Conservation (phyloP, 2,329 filamentous ascomycete genomes). For the Colletotrichum costaricense region DNA sequence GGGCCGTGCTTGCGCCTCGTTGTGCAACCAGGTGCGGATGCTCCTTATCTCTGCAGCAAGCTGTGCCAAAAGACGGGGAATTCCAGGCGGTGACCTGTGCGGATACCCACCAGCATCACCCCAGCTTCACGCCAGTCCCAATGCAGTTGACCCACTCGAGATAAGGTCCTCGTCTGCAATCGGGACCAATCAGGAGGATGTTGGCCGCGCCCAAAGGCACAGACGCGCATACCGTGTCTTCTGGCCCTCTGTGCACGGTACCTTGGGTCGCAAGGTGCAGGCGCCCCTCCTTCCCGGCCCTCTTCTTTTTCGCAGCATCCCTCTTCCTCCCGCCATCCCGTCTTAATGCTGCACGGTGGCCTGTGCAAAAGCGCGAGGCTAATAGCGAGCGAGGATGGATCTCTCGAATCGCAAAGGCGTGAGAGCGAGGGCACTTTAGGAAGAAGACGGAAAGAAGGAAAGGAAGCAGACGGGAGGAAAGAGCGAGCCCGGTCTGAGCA, state of each 20-base stretch:
- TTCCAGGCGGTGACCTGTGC: constrained; percentile 17
- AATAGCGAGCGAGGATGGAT: not conserved
- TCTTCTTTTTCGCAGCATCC: not conserved
- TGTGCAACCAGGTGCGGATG: constrained; percentile 25
- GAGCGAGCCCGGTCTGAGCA: not conserved
- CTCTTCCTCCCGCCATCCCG: constrained; percentile 2
- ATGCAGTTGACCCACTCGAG: not conserved
- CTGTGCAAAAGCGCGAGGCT: not conserved
- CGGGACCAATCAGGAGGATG: constrained; percentile 11
- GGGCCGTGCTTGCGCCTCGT: not conserved
- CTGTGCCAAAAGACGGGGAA: not conserved
- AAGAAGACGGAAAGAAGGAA: not conserved
- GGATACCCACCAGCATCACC: constrained; percentile 13
- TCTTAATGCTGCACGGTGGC: not conserved
- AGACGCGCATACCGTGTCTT: not conserved
- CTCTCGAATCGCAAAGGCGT: not conserved
- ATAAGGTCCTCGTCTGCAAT: not conserved
- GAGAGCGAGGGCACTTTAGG: not conserved
- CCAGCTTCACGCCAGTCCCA: constrained; percentile 8
- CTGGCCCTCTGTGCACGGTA: not conserved
- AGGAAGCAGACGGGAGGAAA: not conserved
- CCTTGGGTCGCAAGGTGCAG: not conserved
- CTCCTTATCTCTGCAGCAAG: not conserved
- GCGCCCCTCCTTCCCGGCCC: not conserved
- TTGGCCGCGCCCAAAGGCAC: not conserved